Conservation (phyloP, 2,329 filamentous ascomycete genomes). For the Phyllosticta citrichinensis region DNA sequence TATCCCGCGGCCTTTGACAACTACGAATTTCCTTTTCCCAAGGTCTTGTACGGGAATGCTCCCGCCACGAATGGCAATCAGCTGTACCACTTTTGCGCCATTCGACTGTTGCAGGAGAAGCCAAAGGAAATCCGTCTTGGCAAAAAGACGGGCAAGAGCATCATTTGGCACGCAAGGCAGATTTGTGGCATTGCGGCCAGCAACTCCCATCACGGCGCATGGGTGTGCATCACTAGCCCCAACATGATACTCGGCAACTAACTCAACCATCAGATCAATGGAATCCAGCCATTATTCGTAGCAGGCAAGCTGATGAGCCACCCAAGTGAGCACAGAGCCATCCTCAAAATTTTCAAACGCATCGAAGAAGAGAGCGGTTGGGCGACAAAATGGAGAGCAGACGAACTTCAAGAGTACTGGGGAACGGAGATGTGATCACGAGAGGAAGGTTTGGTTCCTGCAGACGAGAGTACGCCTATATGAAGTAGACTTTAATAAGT, state of each 20-base stretch:
- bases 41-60: slow-evolving; percentile 14
- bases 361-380: slow-evolving; percentile 46
- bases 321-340: slow-evolving; percentile 32
- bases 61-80: slow-evolving; percentile 15
- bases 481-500: neutral
- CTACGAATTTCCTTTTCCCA: slow-evolving; percentile 12
- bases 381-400: slow-evolving; percentile 43
- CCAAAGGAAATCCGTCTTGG: slow-evolving; percentile 16
- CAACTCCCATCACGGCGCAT: slow-evolving; percentile 36
- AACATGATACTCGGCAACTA: neutral
- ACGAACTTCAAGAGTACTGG: slow-evolving; percentile 45
- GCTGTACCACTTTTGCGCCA: slow-evolving; percentile 14
- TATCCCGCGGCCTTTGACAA: slow-evolving; percentile 5
- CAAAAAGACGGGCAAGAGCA: slow-evolving; percentile 17
- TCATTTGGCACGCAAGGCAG: slow-evolving; percentile 39
- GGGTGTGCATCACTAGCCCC: slow-evolving; percentile 31
- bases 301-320: slow-evolving; percentile 39
- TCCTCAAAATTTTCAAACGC: slow-evolving; percentile 38
- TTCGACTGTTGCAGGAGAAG: slow-evolving; percentile 16
- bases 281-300: slow-evolving; percentile 37
- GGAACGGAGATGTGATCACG: slow-evolving; percentile 20
- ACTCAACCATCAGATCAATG: neutral
- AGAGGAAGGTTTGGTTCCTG: neutral
- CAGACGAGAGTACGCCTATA: neutral
- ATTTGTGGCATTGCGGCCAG: slow-evolving; percentile 38